phyloP scores from a whole-genome alignment of 2,329 filamentous ascomycete genomes.

The Fusarium pilosicola region DNA sequence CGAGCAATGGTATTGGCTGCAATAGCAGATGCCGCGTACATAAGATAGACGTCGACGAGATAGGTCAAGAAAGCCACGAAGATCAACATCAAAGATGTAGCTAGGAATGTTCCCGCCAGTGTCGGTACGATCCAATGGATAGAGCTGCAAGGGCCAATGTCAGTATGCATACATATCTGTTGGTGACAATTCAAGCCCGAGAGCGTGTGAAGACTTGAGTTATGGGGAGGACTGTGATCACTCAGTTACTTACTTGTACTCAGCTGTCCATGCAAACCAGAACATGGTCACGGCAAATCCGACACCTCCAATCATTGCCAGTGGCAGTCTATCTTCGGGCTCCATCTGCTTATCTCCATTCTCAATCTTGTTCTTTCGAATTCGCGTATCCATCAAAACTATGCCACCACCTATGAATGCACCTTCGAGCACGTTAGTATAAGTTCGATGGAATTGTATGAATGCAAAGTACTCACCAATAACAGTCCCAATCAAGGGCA shows the following conservation, averaged over 20 bases:
- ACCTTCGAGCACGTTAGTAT: conserved; percentile 1
- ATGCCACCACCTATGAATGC: conserved; percentile 24
- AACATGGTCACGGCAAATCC: conserved; percentile 35
- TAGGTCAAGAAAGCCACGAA: conserved; percentile 36
- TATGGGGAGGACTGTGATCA: too few species aligned
- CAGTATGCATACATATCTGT: neutral
- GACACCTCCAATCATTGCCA: conserved; percentile 35
- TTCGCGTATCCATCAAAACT: conserved; percentile 29
- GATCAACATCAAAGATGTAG: conserved; percentile 35
- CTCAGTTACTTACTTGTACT: conserved; percentile 13
- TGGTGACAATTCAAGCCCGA: neutral
- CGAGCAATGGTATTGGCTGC: conserved; percentile 32
- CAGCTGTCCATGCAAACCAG: conserved; percentile 38
- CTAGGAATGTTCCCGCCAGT: conserved; percentile 26
- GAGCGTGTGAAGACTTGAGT: neutral
- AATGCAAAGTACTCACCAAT: neutral
- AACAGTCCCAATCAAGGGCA: conserved; percentile 35
- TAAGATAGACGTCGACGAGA: conserved; percentile 33
- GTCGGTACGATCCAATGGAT: conserved; percentile 36
- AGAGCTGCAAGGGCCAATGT: neutral
- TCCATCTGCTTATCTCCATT: conserved; percentile 20
- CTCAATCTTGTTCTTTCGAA: conserved; percentile 18
- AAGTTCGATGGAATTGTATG: too few species aligned
- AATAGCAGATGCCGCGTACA: conserved; percentile 33
- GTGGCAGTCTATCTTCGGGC: conserved; percentile 30